A percentile compares a stretch with the other conserved stretches of the same genome.
phyloP scores from a whole-genome alignment of 2,329 filamentous ascomycete genomes.

The Claviceps pusilla region DNA sequence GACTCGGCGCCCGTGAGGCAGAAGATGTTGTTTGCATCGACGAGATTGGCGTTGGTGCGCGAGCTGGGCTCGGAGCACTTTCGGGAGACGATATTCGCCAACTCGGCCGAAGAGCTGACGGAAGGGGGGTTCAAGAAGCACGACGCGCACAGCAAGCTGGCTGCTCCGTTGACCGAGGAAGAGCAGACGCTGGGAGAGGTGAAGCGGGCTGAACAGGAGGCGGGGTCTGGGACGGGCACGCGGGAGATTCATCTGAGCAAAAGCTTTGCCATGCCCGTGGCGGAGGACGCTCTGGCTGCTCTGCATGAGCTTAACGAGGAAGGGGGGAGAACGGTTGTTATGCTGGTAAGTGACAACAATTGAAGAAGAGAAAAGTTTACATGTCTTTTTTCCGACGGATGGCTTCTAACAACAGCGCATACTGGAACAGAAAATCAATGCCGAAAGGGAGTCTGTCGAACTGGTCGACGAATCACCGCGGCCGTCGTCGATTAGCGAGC shows the following conservation, averaged over 20 bases:
- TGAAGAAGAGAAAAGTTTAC: neutral
- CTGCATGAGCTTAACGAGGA: constrained; percentile 42
- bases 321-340: constrained; percentile 39
- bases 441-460: constrained; percentile 52
- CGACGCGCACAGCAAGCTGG: constrained; percentile 48
- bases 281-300: constrained; percentile 48
- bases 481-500: constrained; percentile 39
- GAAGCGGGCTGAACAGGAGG: constrained; percentile 59
- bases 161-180: constrained; percentile 64
- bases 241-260: constrained; percentile 45
- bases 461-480: constrained; percentile 40
- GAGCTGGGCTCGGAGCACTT: constrained; percentile 70
- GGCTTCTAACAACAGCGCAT: neutral
- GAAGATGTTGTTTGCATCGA: constrained; percentile 76
- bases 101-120: constrained; percentile 53
- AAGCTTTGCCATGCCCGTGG: constrained; percentile 41
- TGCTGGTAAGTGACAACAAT: constrained; percentile 39
- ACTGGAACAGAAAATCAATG: constrained; percentile 50
- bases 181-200: constrained; percentile 58
- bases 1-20: constrained; percentile 65
- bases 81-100: constrained; percentile 60
- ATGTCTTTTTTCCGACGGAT: neutral
- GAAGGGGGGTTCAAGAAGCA: constrained; percentile 56
- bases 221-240: constrained; percentile 50
- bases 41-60: constrained; percentile 57